Percentiles rank a stretch among this genome's conserved stretches.
Evolutionary conservation across 495 filamentous ascomycete species (phyloP).

Genomic region (Penicillium diatomitis): DNA sequence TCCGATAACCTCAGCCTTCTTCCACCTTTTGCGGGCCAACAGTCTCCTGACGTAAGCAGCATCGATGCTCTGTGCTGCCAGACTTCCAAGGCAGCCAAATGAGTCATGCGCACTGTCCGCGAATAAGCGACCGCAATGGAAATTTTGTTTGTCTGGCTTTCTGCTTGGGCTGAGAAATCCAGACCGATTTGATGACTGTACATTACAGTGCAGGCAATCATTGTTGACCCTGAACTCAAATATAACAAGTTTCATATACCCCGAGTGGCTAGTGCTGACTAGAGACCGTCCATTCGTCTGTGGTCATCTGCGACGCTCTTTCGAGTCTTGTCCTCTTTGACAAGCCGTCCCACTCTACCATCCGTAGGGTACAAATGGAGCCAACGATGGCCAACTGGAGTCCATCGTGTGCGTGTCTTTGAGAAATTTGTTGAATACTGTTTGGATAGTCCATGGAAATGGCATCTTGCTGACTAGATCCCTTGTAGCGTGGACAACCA

Average conservation of each 20-base stretch:
- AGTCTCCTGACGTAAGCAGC: too few species aligned
- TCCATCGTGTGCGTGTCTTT: conserved; percentile 21
- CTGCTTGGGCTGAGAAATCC: neutral
- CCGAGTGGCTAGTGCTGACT: too few species aligned
- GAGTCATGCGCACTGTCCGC: conserved; percentile 15
- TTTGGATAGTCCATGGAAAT: too few species aligned
- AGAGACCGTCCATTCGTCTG: too few species aligned
- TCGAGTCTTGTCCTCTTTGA: neutral
- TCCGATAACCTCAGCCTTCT: neutral
- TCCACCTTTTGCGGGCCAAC: too few species aligned
- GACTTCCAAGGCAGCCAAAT: conserved; percentile 3
- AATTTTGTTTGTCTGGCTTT: conserved; percentile 1
- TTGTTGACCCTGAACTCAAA: neutral
- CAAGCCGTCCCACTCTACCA: conserved; percentile 2
- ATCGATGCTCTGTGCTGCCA: neutral
- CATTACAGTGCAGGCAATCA: neutral
- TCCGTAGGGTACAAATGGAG: conserved; percentile 3
- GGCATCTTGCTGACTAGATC: too few species aligned
- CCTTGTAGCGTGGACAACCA: conserved; percentile 65
- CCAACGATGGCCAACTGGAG: conserved; percentile 24
- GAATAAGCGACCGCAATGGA: conserved; percentile 14
- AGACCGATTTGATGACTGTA: neutral
- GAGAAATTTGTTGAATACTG: too few species aligned
- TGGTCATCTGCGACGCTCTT: neutral
- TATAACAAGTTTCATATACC: too few species aligned